A percentile compares a stretch with the other conserved stretches of the same genome.
Conservation (phyloP, 257 asterid genomes). For the Nicotiana knightiana region DNA sequence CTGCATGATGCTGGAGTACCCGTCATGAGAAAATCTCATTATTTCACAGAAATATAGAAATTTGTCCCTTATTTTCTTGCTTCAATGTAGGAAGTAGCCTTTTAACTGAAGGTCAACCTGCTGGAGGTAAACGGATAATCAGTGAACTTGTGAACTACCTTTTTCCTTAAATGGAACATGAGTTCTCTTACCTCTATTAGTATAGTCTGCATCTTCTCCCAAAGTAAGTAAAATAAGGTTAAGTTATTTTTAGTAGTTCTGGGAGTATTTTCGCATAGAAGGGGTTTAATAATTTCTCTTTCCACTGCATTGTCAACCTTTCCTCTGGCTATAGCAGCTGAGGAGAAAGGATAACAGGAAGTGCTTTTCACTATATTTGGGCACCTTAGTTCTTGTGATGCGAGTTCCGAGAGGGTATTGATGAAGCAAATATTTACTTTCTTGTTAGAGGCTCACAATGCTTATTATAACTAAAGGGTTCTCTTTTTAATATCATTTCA, state of each 20-base stretch:
- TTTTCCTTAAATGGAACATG: not conserved
- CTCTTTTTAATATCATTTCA: not conserved
- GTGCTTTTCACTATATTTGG: not conserved
- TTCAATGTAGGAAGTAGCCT: not conserved
- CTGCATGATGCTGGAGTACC: not conserved
- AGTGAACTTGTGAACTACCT: not conserved
- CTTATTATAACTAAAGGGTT: not conserved
- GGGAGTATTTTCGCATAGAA: not conserved
- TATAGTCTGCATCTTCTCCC: not conserved
- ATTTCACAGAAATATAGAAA: not conserved
- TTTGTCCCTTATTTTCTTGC: not conserved
- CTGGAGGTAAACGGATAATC: not conserved
- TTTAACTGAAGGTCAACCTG: conserved; percentile 1
- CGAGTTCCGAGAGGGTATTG: not conserved
- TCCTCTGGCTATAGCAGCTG: not conserved
- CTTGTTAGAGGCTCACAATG: not conserved
- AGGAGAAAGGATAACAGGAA: not conserved
- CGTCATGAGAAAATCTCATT: not conserved
- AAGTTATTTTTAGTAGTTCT: not conserved
- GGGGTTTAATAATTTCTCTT: not conserved
- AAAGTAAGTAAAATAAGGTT: not conserved
- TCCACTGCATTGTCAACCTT: not conserved
- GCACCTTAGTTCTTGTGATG: not conserved
- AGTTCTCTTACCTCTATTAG: not conserved
- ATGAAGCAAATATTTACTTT: not conserved